phyloP scores from a whole-genome alignment of 306 rosid species.

The Cicer cuneatum region DNA sequence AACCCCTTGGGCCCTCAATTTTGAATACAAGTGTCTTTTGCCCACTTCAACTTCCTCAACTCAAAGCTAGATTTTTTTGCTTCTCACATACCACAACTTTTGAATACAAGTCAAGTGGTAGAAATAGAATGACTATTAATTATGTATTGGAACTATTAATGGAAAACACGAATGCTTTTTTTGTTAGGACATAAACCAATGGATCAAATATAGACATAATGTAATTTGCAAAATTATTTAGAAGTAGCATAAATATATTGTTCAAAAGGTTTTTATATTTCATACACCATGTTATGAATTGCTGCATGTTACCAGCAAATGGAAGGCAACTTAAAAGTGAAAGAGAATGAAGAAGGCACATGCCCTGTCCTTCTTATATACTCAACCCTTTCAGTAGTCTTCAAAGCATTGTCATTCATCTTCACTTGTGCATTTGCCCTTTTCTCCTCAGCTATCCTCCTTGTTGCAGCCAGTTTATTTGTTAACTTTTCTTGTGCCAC shows the following conservation, averaged over 20 bases:
- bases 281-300: slow-evolving; percentile 7
- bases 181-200: slow-evolving; percentile 12
- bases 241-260: slow-evolving; percentile 39
- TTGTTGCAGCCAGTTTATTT: slow-evolving; percentile 71
- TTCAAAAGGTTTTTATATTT: slow-evolving; percentile 38
- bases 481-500: slow-evolving; percentile 74
- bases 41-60: too few relatives aligned
- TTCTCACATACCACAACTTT: too few relatives aligned
- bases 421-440: slow-evolving; percentile 78
- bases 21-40: too few relatives aligned
- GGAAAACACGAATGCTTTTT: not conserved
- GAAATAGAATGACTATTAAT: too few relatives aligned
- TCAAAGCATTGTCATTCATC: slow-evolving; percentile 79
- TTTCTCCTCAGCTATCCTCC: slow-evolving; percentile 85
- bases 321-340: slow-evolving; percentile 76
- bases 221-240: slow-evolving; percentile 8
- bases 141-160: not conserved
- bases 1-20: too few relatives aligned
- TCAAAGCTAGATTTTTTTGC: too few relatives aligned
- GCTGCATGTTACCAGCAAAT: slow-evolving; percentile 73
- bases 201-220: slow-evolving; percentile 13
- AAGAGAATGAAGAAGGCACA: slow-evolving; percentile 79
- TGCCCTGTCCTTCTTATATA: slow-evolving; percentile 88
- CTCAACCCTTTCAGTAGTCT: slow-evolving; percentile 78
- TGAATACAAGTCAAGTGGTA: too few relatives aligned